These are phyloP conservation scores for Medicago arabica DNA, from an alignment of 306 rosid species.

Conservation along the genomic window DNA sequence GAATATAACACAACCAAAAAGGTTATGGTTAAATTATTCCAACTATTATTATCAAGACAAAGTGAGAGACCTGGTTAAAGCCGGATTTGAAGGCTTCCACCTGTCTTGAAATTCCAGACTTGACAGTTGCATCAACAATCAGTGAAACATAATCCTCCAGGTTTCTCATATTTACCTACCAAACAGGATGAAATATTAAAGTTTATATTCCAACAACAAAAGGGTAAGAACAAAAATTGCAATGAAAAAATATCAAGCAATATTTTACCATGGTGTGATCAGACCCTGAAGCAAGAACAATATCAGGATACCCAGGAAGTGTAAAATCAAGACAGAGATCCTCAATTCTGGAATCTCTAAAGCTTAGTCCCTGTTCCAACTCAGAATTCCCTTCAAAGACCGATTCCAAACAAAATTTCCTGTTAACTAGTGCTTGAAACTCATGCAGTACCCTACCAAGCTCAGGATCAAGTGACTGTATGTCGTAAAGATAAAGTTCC, in stretches of 20 bases:
- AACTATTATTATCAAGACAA: slow-evolving; percentile 33
- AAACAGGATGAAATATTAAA: slow-evolving; percentile 35
- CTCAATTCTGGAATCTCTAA: slow-evolving; percentile 69
- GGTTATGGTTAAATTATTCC: slow-evolving; percentile 6
- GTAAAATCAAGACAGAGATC: slow-evolving; percentile 97
- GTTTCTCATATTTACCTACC: slow-evolving; percentile 76
- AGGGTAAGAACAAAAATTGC: slow-evolving; percentile 30
- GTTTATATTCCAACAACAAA: slow-evolving; percentile 26
- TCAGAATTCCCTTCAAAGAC: slow-evolving; percentile 48
- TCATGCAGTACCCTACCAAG: slow-evolving; percentile 81
- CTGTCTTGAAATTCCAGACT: slow-evolving; percentile 83
- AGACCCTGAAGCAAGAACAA: slow-evolving; percentile 62
- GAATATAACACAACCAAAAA: slow-evolving; percentile 30
- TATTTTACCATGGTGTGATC: slow-evolving; percentile 63
- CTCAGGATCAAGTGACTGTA: slow-evolving; percentile 83
- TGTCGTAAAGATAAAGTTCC: slow-evolving; percentile 86
- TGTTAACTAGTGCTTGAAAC: slow-evolving; percentile 78
- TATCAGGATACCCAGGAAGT: slow-evolving; percentile 93
- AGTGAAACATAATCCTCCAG: slow-evolving; percentile 80
- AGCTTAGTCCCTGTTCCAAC: slow-evolving; percentile 50
- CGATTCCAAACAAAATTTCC: slow-evolving; percentile 57
- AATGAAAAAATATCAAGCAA: slow-evolving; percentile 28
- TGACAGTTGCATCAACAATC: slow-evolving; percentile 75
- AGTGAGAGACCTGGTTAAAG: slow-evolving; percentile 71
- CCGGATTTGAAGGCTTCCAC: slow-evolving; percentile 94